phyloP scores from a whole-genome alignment of 495 filamentous ascomycete species.

The Neurospora discreta region DNA sequence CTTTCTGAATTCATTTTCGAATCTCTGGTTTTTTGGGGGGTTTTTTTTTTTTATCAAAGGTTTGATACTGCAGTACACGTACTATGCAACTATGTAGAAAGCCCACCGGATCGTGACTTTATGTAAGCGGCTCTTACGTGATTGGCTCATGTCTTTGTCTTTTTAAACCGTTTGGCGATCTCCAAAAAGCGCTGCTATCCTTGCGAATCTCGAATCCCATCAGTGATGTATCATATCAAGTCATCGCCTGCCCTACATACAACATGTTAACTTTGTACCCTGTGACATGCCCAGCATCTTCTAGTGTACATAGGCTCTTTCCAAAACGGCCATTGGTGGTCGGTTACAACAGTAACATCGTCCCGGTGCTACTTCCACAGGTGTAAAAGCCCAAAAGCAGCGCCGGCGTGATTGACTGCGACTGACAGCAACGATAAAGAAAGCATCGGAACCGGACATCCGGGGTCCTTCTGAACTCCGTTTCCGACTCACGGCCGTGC shows the following conservation, averaged over 20 bases:
- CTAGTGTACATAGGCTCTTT: not conserved
- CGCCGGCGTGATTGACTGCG: not conserved
- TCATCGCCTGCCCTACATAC: not conserved
- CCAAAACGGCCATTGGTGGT: not conserved
- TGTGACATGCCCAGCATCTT: not conserved
- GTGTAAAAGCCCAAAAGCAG: not conserved
- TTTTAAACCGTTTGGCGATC: not conserved
- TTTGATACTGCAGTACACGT: not conserved
- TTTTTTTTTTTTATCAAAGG: not conserved
- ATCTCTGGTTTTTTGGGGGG: not conserved
- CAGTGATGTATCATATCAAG: not conserved
- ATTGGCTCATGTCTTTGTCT: no score
- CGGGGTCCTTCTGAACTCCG: not conserved
- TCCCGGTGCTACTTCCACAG: not conserved
- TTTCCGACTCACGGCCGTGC: not conserved
- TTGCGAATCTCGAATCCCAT: not conserved
- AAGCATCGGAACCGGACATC: not conserved
- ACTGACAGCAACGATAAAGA: not conserved
- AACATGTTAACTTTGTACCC: not conserved
- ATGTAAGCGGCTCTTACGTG: not conserved
- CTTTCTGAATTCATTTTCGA: not conserved
- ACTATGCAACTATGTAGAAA: no score
- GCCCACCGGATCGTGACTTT: no score
- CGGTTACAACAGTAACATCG: not conserved
- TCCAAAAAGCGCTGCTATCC: not conserved